Evolutionary conservation across 495 filamentous ascomycete genomes (phyloP).

Genomic region (Talaromyces borbonicus): DNA sequence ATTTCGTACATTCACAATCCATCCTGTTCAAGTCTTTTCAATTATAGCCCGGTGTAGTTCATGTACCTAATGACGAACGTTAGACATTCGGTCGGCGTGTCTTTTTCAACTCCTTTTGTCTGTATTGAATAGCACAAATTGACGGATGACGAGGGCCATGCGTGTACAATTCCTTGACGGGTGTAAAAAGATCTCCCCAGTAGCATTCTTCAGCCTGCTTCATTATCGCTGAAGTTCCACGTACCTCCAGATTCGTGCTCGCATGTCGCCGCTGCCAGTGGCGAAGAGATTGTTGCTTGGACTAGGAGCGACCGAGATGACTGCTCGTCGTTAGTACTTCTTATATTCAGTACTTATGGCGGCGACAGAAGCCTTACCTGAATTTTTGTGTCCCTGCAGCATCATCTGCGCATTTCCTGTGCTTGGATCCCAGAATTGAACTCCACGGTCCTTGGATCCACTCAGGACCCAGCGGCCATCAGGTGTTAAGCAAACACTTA

Average conservation of each 20-base stretch:
- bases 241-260: constrained; percentile 82
- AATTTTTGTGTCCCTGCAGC: constrained; percentile 90
- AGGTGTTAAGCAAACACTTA: constrained; percentile 79
- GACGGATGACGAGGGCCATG: constrained; percentile 7
- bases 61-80: constrained; percentile 27
- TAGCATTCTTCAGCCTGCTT: constrained; percentile 1
- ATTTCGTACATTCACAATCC: constrained; percentile 7
- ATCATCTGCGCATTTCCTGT: constrained; percentile 84
- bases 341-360: constrained; percentile 10
- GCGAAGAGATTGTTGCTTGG: constrained; percentile 72
- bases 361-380: constrained; percentile 37
- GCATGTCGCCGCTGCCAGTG: constrained; percentile 84
- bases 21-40: constrained; percentile 17
- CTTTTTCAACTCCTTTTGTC: constrained; percentile 1
- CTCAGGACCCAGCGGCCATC: constrained; percentile 86
- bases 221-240: constrained; percentile 16
- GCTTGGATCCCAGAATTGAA: constrained; percentile 88
- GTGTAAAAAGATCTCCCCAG: constrained; percentile 5
- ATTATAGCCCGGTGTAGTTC: constrained; percentile 37
- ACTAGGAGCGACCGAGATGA: constrained; percentile 82
- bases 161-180: background rate
- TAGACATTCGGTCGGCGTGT: constrained; percentile 4
- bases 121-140: too few species aligned
- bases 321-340: constrained; percentile 30
- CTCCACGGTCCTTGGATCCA: constrained; percentile 81